Conservation (phyloP, 2,329 filamentous ascomycete species). For the Botrytis pseudocinerea region DNA sequence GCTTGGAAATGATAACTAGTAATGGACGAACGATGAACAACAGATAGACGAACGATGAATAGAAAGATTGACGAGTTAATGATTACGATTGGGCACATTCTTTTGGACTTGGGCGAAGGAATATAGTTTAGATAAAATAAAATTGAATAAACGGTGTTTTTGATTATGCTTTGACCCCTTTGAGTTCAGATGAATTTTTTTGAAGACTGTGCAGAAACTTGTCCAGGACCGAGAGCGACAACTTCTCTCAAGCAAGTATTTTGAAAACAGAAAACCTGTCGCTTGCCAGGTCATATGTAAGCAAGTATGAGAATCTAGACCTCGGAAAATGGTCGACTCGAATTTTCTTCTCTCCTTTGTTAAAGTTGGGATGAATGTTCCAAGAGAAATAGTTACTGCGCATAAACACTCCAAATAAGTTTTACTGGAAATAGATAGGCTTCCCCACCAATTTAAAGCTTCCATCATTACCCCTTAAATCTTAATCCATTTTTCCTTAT, state of each 20-base stretch:
- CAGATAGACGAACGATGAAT: background rate
- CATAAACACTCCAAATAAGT: background rate
- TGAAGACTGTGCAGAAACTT: background rate
- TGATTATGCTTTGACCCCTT: conserved; percentile 2
- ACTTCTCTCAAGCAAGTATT: background rate
- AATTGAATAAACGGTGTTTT: background rate
- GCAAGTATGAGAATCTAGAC: background rate
- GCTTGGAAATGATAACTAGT: background rate
- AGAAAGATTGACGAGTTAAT: background rate
- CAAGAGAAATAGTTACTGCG: background rate
- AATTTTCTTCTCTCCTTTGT: background rate
- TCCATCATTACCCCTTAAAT: conserved; percentile 5
- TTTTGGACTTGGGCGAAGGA: background rate
- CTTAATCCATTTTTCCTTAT: background rate
- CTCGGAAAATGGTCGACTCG: background rate
- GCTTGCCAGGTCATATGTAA: background rate
- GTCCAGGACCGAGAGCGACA: background rate
- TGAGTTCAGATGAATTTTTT: background rate
- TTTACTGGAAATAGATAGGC: background rate
- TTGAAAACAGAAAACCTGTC: background rate
- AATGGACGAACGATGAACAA: background rate
- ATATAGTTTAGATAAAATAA: conserved; percentile 8
- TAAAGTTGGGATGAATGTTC: background rate
- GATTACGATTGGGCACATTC: conserved; percentile 14
- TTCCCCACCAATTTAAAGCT: background rate